Base-by-base conservation (phyloP, 305 asterid species). In the Rubia peregrina region DNA sequence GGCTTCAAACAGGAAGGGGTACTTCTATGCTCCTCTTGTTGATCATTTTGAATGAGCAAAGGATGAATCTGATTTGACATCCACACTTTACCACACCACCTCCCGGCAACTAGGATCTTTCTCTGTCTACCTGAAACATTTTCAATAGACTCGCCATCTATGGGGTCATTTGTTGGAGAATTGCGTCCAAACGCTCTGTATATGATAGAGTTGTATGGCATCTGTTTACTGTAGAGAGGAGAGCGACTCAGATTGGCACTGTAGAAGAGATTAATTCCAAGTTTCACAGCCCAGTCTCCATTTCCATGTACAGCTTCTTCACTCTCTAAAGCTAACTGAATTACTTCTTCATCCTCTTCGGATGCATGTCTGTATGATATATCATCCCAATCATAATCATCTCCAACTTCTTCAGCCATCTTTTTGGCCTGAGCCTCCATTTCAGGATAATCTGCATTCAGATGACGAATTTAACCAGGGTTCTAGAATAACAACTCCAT, bases 51-150 rank as follows among this genome's bases (percentile, higher is more conserved):
- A 69, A 85, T 85, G 43, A 95, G 82, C 78, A 88, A 74, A 6
- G 95, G 95, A 71, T 95, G 99, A 77, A 85, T 96, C 78, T 92
- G 99, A 79, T 79, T 87, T 6, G 97, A 87, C 97, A 84, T 90
- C 99, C 99, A 95, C 68, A 95, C 92, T 86, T 86, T 92, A 60
- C 99, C 99, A 67, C 99, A 95, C 99, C 99, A 95, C 83, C 90
- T 95, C 60, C 99, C 99, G 70, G 95, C 97, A 81, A 92, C 96
- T 57, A 78, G 74, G 42, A 80, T 74, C 90, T 85, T 92, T 84
- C 77, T 95, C 69, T 86, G 95, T 85, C 86, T 87, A 70, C 92
- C 86, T 33, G 75, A 73, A 61, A 83, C 83, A 78, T 67, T 85
- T 19, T 74, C 82, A 73, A 75, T 83, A 26, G 62, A 74, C 75